Percentiles rank a stretch among this genome's conserved stretches.
These are phyloP conservation scores for Mesembryanthemum crystallinum DNA, from an alignment of 148 eudicot species.

Conservation along the genomic window DNA sequence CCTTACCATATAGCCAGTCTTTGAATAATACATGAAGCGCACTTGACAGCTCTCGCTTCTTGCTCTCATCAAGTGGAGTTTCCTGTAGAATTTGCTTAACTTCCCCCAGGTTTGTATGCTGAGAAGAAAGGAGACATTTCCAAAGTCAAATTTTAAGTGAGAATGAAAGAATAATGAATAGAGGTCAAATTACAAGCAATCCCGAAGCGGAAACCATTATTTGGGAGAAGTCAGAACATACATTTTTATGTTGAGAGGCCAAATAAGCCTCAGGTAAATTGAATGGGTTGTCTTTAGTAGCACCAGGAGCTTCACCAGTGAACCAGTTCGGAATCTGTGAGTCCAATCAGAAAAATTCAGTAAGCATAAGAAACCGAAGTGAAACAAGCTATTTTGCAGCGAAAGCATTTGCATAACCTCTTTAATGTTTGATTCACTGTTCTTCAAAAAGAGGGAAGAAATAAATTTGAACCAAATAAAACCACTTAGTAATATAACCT, in stretches of 20 bases:
- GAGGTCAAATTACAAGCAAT: not conserved
- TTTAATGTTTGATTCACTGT: not conserved
- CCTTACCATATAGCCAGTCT: constrained; percentile 91
- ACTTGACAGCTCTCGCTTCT: constrained; percentile 75
- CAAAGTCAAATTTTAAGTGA: not conserved
- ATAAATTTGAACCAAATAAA: not conserved
- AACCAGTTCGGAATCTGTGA: constrained; percentile 87
- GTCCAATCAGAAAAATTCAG: constrained; percentile 15
- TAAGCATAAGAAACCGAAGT: not conserved
- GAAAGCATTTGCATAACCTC: not conserved
- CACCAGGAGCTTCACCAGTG: constrained; percentile 63
- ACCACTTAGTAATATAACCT: not conserved
- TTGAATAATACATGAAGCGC: constrained; percentile 83
- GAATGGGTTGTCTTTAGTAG: constrained; percentile 87
- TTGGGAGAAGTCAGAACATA: constrained; percentile 28
- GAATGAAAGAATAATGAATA: not conserved
- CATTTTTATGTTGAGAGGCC: constrained; percentile 75
- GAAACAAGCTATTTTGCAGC: not conserved
- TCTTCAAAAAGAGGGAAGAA: not conserved
- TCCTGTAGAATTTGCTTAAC: constrained; percentile 83
- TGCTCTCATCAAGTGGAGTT: constrained; percentile 71
- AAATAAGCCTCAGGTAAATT: constrained; percentile 77
- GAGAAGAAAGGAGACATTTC: constrained; percentile 24
- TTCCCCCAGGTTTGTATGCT: constrained; percentile 70
- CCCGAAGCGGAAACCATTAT: not conserved